Evolutionary conservation across 805 yeast species (phyloP).

Genomic region (Candida arabinofermentans): DNA sequence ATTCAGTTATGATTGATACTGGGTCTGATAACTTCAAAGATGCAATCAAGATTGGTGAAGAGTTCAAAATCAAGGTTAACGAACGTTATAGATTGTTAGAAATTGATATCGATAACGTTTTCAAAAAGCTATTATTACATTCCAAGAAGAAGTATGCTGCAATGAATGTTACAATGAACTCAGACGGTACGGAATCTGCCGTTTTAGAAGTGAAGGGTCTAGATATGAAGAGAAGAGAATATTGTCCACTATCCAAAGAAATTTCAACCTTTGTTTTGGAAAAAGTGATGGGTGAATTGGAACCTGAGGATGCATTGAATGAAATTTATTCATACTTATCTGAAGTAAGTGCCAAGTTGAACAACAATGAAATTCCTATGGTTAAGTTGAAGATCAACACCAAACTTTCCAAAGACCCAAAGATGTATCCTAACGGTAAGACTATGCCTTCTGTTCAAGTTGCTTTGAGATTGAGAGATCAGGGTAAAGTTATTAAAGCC

Average conservation of each 20-base stretch:
- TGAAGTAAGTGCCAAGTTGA: conserved; percentile 52
- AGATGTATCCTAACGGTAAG: conserved; percentile 73
- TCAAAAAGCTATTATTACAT: conserved; percentile 76
- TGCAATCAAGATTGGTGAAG: conserved; percentile 78
- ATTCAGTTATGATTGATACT: conserved; percentile 97
- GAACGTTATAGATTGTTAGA: conserved; percentile 84
- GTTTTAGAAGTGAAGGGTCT: conserved; percentile 89
- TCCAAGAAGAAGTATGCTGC: conserved; percentile 99
- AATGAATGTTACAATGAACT: conserved; percentile 47
- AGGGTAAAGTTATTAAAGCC: conserved; percentile 82
- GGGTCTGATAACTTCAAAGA: conserved; percentile 64
- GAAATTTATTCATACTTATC: conserved; percentile 72
- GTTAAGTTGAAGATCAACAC: conserved; percentile 78
- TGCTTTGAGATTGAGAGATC: conserved; percentile 73
- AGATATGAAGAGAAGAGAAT: conserved; percentile 96
- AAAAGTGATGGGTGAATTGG: conserved; percentile 65
- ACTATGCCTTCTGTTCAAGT: conserved; percentile 87
- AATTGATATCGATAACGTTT: conserved; percentile 92
- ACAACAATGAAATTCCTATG: conserved; percentile 55
- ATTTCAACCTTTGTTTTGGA: conserved; percentile 72
- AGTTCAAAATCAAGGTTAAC: conserved; percentile 80
- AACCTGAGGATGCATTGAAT: conserved; percentile 69
- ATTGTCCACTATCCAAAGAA: conserved; percentile 88
- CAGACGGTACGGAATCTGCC: conserved; percentile 51
- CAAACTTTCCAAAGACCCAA: conserved; percentile 85